Percentiles rank a stretch among this genome's conserved stretches.
Conservation (phyloP, 352 stramenopile genomes). For the Phytopythium litorale region DNA sequence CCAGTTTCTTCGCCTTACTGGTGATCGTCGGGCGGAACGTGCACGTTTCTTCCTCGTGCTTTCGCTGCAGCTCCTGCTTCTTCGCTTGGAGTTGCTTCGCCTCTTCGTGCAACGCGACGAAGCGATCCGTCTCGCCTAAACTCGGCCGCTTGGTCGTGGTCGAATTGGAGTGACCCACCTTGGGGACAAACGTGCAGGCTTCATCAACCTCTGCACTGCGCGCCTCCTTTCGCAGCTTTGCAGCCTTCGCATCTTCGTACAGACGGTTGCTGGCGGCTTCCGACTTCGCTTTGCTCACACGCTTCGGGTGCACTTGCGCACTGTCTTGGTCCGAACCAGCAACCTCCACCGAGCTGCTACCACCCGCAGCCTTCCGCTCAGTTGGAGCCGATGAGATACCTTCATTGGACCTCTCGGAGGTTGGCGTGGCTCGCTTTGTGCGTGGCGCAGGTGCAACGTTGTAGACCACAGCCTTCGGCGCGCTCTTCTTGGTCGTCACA, state of each 20-base stretch:
- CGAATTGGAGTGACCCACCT: constrained; percentile 35
- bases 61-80: constrained; percentile 52
- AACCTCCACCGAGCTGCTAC: too few relatives aligned
- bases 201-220: constrained; percentile 47
- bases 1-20: constrained; percentile 48
- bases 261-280: constrained; percentile 55
- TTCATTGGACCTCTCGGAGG: background rate
- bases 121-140: constrained; percentile 25
- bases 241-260: constrained; percentile 58
- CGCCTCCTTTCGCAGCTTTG: constrained; percentile 51
- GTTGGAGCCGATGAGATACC: background rate
- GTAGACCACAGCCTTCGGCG: constrained; percentile 3
- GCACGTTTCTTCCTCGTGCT: constrained; percentile 45
- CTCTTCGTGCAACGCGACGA: constrained; percentile 48
- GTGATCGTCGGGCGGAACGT: constrained; percentile 74
- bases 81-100: constrained; percentile 45
- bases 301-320: constrained; percentile 37
- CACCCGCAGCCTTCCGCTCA: background rate
- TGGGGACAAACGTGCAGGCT: constrained; percentile 50
- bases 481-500: constrained; percentile 5
- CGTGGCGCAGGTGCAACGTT: background rate
- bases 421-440: background rate
- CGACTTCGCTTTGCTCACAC: constrained; percentile 43
- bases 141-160: constrained; percentile 28
- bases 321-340: constrained; percentile 6